phyloP scores from a whole-genome alignment of 352 stramenopile species.

The Poterioochromonas sp. region DNA sequence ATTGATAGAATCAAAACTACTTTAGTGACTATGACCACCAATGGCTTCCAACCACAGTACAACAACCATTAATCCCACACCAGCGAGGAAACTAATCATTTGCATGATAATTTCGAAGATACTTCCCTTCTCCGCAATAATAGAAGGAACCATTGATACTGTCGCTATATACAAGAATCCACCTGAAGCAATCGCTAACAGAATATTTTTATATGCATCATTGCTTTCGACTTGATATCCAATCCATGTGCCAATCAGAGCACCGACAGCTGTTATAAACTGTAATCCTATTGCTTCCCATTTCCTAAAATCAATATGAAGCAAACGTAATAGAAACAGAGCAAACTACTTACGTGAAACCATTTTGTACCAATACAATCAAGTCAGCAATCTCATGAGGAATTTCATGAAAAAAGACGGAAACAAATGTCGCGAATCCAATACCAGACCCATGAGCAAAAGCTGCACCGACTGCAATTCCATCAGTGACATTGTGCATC shows the following conservation, averaged over 20 bases:
- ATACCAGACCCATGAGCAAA: constrained; percentile 53
- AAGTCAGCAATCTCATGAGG: constrained; percentile 83
- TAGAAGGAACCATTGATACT: constrained; percentile 41
- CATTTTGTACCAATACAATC: constrained; percentile 63
- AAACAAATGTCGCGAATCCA: constrained; percentile 66
- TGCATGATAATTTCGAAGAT: constrained; percentile 34
- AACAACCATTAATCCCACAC: constrained; percentile 40
- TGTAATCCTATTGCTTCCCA: constrained; percentile 33
- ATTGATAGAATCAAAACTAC: too few relatives aligned
- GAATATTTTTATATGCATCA: constrained; percentile 32
- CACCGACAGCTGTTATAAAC: constrained; percentile 45
- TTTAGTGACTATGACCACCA: too few relatives aligned
- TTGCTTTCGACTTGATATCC: constrained; percentile 40
- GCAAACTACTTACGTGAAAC: constrained; percentile 33
- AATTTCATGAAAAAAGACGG: constrained; percentile 76
- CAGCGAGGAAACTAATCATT: constrained; percentile 32
- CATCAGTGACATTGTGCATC: constrained; percentile 77
- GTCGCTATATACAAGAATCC: constrained; percentile 48
- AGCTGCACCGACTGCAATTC: constrained; percentile 65
- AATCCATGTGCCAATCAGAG: constrained; percentile 41
- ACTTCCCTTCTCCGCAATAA: constrained; percentile 24
- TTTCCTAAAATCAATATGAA: constrained; percentile 32
- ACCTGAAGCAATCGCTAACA: constrained; percentile 43
- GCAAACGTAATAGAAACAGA: background rate
- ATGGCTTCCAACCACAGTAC: constrained; percentile 40